Evolutionary conservation across 78 protist species (phyloP).

Genomic region (slime mould (Dictyostelium discoideum)): dicty_2.7 NC_007091.3:3785001-3785500

Average conservation of each 20-base stretch:
- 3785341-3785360: background rate
- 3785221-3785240: too few relatives aligned
- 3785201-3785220: background rate
- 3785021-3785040: background rate
- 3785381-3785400: background rate
- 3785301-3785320: background rate
- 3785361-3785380: background rate
- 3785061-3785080: background rate
- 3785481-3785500: background rate
- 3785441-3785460: background rate
- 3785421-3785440: background rate
- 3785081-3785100: constrained; percentile 3
- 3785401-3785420: background rate
- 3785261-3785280: background rate
- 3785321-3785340: background rate
- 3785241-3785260: background rate
- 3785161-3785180: background rate
- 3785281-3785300: background rate
- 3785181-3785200: background rate
- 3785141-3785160: background rate
- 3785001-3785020: background rate
- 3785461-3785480: background rate
- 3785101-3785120: background rate
- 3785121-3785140: background rate
- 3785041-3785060: background rate